These are phyloP conservation scores for Ustilago sp. DNA, from an alignment of 1,284 basidiomycete genomes.

Conservation along the genomic window DNA sequence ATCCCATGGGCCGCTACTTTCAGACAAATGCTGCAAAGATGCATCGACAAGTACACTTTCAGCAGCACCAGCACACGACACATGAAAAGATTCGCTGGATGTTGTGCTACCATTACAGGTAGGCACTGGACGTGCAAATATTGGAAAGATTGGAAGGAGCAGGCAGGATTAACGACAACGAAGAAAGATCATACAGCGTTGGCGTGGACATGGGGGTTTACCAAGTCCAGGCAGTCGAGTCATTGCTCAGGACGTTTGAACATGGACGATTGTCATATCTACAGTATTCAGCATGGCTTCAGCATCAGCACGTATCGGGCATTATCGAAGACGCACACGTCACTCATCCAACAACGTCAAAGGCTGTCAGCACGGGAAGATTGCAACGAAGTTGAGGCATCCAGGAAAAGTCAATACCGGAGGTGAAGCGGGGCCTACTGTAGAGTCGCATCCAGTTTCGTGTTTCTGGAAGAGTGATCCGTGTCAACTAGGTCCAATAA, in stretches of 20 bases:
- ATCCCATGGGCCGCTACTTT: conserved; percentile 20
- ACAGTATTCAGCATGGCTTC: not conserved
- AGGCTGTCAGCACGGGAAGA: not conserved
- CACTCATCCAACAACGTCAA: not conserved
- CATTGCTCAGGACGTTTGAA: too few relatives aligned
- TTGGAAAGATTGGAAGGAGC: too few relatives aligned
- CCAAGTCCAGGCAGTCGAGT: too few relatives aligned
- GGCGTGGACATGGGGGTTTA: too few relatives aligned
- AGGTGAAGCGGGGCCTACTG: too few relatives aligned
- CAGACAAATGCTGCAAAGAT: not conserved
- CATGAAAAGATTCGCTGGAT: not conserved
- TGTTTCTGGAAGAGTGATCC: too few relatives aligned
- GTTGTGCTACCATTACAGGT: not conserved
- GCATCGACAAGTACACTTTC: conserved; percentile 6
- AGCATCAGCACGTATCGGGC: not conserved
- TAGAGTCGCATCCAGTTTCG: too few relatives aligned
- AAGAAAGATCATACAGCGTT: not conserved
- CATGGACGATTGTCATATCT: not conserved
- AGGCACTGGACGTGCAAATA: not conserved
- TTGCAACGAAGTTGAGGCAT: not conserved
- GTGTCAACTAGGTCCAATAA: too few relatives aligned
- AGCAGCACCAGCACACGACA: not conserved
- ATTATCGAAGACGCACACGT: not conserved
- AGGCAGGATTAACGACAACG: not conserved
- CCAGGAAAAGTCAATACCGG: too few relatives aligned